Evolutionary conservation across 768 basidiomycete genomes (phyloP), one percentile per base, ranked within the genome.

Genomic region (Cubamyces sp.): DNA sequence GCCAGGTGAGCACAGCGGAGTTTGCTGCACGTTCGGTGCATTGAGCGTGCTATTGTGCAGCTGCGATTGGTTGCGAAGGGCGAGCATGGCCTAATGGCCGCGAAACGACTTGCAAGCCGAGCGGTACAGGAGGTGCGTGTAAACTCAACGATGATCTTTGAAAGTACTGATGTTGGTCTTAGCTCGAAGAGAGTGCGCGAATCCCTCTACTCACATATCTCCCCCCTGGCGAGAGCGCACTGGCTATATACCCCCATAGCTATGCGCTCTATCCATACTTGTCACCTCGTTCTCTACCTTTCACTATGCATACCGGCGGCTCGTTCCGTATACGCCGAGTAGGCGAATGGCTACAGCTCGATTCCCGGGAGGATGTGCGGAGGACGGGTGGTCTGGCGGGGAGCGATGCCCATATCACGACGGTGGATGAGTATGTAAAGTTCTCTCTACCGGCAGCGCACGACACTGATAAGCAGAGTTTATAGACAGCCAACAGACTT

Each of bases 241-340:
- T 66, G 26, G 26, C 50, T 12, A 53, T 73, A n/a, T 75, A 75
- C 49, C 72, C 75, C 3, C 71, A 74, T 30, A 69, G 69, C 18
- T 91, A 89, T 70, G 81, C 87, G n/a, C 65, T 90, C 41, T 92
- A 86, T 71, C 91, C 91, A 0, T 90, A 90, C 68, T 66, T 83
- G 6, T 74, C 83, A 1, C 76, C 82, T 12, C 81, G 78, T 16
- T 69, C 81, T 11, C 70, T 83, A 40, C 80, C 81, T 7, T 85
- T 83, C 79, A 81, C 76, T 41, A 74, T 79, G 65, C 74, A 74
- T 21, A 63, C 77, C 11, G 75, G 75, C 41, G 75, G 76, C 60
- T 74, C 80, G 26, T 89, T 88, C 69, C 81, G 91, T 51, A 69
- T 88, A 48, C 82, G 89, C 49, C 80, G 83, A 51, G 82, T 91